Evolutionary conservation across 306 rosid genomes (phyloP), one percentile per base, ranked within the genome.

Genomic region (Fagus sylvatica): DNA sequence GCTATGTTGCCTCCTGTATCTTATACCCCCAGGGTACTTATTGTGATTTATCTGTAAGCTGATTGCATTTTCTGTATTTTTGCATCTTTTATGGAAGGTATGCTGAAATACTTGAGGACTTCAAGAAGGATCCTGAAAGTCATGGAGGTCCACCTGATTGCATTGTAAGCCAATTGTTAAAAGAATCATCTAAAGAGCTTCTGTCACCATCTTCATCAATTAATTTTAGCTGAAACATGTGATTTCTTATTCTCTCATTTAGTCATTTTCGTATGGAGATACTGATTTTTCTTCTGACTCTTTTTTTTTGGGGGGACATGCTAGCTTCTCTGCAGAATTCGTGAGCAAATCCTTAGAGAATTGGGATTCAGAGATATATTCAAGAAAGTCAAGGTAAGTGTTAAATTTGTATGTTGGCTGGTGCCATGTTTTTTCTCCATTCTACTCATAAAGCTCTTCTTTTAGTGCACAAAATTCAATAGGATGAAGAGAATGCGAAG

Each of bases 401-500:
- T 71, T 62, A 15, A 39, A 54, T 36, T 57, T 61, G 53, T 69
- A 37, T 69, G 17, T 42, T 4, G 43, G 11, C 12, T 36, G 11
- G 48, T 37, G 46, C 17, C 40, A 42, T 36, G 12, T 12, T 74
- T 74, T 78, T 71, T 42, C 54, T 48, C 55, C 10, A 48, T 57
- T 81, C 37, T 54, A 34, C 53, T 32, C 77, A 67, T 59, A 48
- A 72, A 82, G 30, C 40, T 71, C 15, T 57, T 78, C 34, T 69
- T 62, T 43, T n/a, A n/a, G n/a, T 82, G 77, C 53, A 79, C 59
- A 67, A 65, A 76, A 76, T 81, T 51, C 82, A 30, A 71, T 43
- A 95, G 99, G 98, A 93, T 69, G 99, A 95, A 85, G 99, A 95
- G 90, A 95, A 95, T 88, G 94, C 91, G 73, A 93, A 93, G 79